phyloP scores from a whole-genome alignment of 495 filamentous ascomycete genomes.

The Letharia columbiana region DNA sequence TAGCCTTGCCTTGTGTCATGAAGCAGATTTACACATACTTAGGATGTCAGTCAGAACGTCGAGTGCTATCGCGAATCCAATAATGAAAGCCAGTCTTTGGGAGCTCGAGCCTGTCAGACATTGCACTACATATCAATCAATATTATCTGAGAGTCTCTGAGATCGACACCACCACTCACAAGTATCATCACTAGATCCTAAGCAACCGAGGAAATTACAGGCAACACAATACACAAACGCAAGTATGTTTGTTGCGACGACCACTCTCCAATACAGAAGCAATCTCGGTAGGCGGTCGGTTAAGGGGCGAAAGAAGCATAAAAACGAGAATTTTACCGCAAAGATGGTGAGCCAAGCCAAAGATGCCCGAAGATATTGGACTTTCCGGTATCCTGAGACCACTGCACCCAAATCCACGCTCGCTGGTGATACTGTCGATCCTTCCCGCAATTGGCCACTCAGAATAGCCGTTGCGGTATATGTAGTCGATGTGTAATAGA shows the following conservation, averaged over 20 bases:
- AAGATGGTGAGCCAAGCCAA: slow-evolving; percentile 2
- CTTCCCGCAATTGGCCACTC: background rate
- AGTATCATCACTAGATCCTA: background rate
- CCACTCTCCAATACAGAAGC: background rate
- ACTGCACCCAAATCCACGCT: too few relatives aligned
- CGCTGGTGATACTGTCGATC: background rate
- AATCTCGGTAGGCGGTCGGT: background rate
- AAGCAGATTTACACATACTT: background rate
- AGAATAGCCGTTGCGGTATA: background rate
- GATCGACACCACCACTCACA: background rate
- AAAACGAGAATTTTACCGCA: slow-evolving; percentile 4
- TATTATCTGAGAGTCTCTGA: background rate
- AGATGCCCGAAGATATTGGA: background rate
- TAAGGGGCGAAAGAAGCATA: background rate
- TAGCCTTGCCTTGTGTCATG: background rate
- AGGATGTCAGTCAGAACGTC: background rate
- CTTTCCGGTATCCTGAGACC: background rate
- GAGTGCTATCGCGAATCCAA: background rate
- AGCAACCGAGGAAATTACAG: background rate
- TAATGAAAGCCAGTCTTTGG: background rate
- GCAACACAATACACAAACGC: background rate
- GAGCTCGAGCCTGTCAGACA: background rate
- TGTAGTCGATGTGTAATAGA: background rate
- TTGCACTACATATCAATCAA: background rate
- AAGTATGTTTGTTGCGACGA: background rate